Evolutionary conservation across 768 basidiomycete genomes (phyloP), one percentile per base, ranked within the genome.

Genomic region (Scleroderma bovista): DNA sequence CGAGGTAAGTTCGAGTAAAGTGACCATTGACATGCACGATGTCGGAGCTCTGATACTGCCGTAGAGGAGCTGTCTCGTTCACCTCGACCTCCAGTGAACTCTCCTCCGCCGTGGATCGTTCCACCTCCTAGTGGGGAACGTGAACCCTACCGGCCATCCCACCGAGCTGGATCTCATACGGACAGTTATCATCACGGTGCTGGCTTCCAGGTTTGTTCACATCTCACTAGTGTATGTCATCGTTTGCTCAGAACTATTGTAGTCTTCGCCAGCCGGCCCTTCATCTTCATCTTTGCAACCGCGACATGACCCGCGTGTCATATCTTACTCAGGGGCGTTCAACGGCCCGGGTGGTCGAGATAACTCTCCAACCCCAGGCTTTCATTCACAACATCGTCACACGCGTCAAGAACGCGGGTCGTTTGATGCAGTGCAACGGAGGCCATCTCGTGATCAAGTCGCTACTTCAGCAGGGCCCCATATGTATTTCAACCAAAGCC

Each of bases 41-140:
- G 26, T 29, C 41, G 24, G 16, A 26, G 13, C 15, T 32, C 32
- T 40, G 39, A 43, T 37, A 44, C 43, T 48, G 42, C 37, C 38
- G 33, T 39, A 79, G 78, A 74, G 61, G 80, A 82, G 57, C 63
- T 81, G 17, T 71, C 76, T 31, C 69, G 70, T 49, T 64, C 72
- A 22, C 57, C 72, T 26, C 63, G 60, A 52, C 65, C 69, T 26
- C 64, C 67, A 53, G 68, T 71, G 49, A 72, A 72, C 46, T 64
- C 67, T 29, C 70, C 41, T 51, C 69, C 56, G 69, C 75, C 48
- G 52, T 81, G 57, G 74, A 74, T 56, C 69, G 73, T 53, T 68
- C 74, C 77, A 43, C 64, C 59, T 42, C 71, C 76, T 53, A 73
- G 75, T 43, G 60, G 26, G 9, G 57, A 59, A 38, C 60, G 58